These are phyloP conservation scores for Nitzschia palea DNA, from an alignment of 108 stramenopile species.

Conservation along the genomic window DNA sequence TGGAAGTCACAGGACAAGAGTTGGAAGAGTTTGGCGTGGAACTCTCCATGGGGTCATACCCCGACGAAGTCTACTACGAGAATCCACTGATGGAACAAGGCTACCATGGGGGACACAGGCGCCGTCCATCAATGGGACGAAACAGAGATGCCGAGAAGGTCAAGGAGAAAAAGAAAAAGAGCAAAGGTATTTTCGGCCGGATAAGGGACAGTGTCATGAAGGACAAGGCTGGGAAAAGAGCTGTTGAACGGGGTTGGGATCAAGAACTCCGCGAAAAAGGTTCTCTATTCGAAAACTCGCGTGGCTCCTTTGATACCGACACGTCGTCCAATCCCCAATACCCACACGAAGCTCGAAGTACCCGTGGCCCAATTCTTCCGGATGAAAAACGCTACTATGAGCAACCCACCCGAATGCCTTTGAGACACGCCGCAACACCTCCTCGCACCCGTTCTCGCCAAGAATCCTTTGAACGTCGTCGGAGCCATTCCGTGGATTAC, in stretches of 20 bases:
- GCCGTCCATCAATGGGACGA: too few species aligned
- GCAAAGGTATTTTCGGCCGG: constrained; percentile 6
- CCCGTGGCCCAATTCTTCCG: background rate
- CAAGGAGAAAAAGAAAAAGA: background rate
- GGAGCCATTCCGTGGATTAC: background rate
- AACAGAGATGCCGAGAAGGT: background rate
- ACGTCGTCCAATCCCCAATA: background rate
- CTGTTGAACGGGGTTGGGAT: background rate
- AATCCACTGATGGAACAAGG: too few species aligned
- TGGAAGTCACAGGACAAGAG: too few species aligned
- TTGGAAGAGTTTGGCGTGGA: too few species aligned
- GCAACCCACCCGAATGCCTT: background rate
- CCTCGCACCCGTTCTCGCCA: background rate
- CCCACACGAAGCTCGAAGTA: constrained; percentile 1
- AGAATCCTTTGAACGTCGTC: background rate
- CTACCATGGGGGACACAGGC: too few species aligned
- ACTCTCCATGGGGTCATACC: too few species aligned
- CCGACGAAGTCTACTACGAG: too few species aligned
- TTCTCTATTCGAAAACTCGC: constrained; percentile 4
- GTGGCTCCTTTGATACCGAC: background rate
- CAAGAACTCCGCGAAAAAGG: constrained; percentile 11
- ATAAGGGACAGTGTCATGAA: constrained; percentile 8
- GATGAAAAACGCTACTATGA: constrained; percentile 1
- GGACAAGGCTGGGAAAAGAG: background rate
- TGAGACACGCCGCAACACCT: background rate